Evolutionary conservation across 2,329 filamentous ascomycete species (phyloP).

Genomic region (Pseudogymnoascus sp.): DNA sequence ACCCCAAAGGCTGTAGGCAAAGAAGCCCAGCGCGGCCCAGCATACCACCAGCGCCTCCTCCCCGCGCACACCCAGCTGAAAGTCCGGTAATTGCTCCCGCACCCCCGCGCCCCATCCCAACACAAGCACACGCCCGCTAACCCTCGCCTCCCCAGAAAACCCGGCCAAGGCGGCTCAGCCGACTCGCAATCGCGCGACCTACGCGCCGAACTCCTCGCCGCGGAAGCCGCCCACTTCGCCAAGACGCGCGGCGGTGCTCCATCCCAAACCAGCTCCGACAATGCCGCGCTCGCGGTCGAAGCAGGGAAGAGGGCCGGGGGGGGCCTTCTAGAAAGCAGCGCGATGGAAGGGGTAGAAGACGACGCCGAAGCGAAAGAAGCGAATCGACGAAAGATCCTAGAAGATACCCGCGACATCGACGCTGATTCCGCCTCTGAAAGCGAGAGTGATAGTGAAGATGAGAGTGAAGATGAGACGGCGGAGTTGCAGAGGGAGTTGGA

Average conservation of each 20-base stretch:
- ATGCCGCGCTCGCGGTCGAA: constrained; percentile 39
- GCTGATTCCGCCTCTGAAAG: constrained; percentile 61
- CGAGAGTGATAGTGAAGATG: constrained; percentile 55
- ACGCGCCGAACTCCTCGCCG: constrained; percentile 78
- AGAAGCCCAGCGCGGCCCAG: constrained; percentile 84
- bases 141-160: constrained; percentile 41
- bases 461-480: constrained; percentile 74
- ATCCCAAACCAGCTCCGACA: constrained; percentile 28
- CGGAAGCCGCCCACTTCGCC: constrained; percentile 78
- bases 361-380: constrained; percentile 66
- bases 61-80: constrained; percentile 93
- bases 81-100: no score
- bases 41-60: constrained; percentile 91
- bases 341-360: constrained; percentile 28
- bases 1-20: constrained; percentile 69
- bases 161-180: constrained; percentile 80
- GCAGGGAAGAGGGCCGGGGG: constrained; percentile 57
- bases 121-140: constrained; percentile 16
- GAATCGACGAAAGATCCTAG: constrained; percentile 78
- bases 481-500: constrained; percentile 88
- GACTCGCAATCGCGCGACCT: constrained; percentile 68
- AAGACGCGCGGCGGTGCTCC: constrained; percentile 62
- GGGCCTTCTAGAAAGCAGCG: constrained; percentile 44
- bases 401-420: constrained; percentile 82
- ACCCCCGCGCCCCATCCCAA: no score